A percentile compares a stretch with the other conserved stretches of the same genome.
Evolutionary conservation across 2,329 filamentous ascomycete species (phyloP).

Genomic region (Hypoxylon sp.): DNA sequence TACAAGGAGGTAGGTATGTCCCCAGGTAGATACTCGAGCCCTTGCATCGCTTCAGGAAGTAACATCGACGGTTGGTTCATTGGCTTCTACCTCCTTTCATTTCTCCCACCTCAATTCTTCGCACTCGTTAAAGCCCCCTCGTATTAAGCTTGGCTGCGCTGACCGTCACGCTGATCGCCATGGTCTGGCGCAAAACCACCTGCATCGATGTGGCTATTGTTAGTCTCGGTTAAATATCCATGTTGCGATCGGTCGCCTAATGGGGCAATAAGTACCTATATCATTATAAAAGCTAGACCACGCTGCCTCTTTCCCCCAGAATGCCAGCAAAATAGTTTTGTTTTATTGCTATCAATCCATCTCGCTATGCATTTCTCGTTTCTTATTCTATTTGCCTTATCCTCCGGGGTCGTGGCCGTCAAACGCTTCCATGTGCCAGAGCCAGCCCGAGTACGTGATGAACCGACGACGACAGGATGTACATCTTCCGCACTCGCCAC

Average conservation of each 20-base stretch:
- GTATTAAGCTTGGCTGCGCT: conserved; percentile 1
- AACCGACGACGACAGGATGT: conserved; percentile 38
- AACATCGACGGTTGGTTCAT: not conserved
- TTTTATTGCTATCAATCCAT: not conserved
- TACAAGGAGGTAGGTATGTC: too few relatives aligned
- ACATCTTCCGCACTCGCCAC: conserved; percentile 43
- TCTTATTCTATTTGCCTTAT: conserved; percentile 22
- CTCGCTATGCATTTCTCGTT: conserved; percentile 29
- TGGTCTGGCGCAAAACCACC: conserved; percentile 24
- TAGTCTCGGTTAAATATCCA: conserved; percentile 37
- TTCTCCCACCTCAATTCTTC: not conserved
- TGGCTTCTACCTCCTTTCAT: not conserved
- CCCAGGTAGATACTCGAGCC: not conserved
- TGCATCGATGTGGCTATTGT: conserved; percentile 29
- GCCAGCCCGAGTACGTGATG: conserved; percentile 38
- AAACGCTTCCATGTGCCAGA: conserved; percentile 38
- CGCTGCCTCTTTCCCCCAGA: conserved; percentile 6
- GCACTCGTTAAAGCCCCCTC: conserved; percentile 1
- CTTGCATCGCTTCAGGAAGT: not conserved
- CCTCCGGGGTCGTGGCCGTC: conserved; percentile 29
- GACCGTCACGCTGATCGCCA: conserved; percentile 5
- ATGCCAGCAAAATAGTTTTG: not conserved
- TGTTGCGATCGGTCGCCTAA: conserved; percentile 33
- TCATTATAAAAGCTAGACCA: conserved; percentile 33
- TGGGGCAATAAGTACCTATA: conserved; percentile 23